phyloP scores from a whole-genome alignment of 1,139 yeast genomes.

The Nematodospora anomalae region DNA sequence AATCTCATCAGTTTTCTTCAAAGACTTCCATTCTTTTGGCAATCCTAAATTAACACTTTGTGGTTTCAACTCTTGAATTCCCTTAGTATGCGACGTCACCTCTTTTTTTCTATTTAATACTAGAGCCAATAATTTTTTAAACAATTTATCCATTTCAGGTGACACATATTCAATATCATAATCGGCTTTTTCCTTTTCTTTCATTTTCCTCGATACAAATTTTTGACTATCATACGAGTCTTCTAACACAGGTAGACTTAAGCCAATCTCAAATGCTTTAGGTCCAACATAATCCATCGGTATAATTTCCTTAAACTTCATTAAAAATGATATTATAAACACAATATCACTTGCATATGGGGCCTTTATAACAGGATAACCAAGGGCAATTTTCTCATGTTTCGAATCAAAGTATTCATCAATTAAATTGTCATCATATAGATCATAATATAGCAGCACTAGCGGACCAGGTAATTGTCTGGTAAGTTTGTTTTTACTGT shows the following conservation, averaged over 20 bases:
- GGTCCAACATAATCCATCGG: slow-evolving; percentile 32
- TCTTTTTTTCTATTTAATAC: slow-evolving; percentile 44
- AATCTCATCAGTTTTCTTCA: slow-evolving; percentile 14
- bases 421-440: slow-evolving; percentile 38
- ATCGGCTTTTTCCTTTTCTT: slow-evolving; percentile 13
- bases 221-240: not conserved
- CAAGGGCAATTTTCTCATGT: slow-evolving; percentile 30
- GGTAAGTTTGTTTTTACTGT: slow-evolving; percentile 29
- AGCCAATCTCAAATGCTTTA: slow-evolving; percentile 51
- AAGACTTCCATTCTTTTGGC: slow-evolving; percentile 46
- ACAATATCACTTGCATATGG: slow-evolving; percentile 50
- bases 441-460: slow-evolving; percentile 35
- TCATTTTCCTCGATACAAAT: slow-evolving; percentile 3
- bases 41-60: slow-evolving; percentile 36
- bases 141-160: slow-evolving; percentile 36
- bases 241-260: slow-evolving; percentile 33
- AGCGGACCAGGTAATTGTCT: slow-evolving; percentile 45
- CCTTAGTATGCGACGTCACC: slow-evolving; percentile 30
- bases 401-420: slow-evolving; percentile 21
- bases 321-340: slow-evolving; percentile 42
- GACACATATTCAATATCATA: slow-evolving; percentile 23
- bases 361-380: slow-evolving; percentile 28
- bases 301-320: slow-evolving; percentile 41
- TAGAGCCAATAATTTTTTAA: slow-evolving; percentile 35
- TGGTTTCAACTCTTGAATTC: slow-evolving; percentile 44